These are phyloP conservation scores for Mucuna pruriens DNA, from an alignment of 306 rosid species.

Conservation along the genomic window DNA sequence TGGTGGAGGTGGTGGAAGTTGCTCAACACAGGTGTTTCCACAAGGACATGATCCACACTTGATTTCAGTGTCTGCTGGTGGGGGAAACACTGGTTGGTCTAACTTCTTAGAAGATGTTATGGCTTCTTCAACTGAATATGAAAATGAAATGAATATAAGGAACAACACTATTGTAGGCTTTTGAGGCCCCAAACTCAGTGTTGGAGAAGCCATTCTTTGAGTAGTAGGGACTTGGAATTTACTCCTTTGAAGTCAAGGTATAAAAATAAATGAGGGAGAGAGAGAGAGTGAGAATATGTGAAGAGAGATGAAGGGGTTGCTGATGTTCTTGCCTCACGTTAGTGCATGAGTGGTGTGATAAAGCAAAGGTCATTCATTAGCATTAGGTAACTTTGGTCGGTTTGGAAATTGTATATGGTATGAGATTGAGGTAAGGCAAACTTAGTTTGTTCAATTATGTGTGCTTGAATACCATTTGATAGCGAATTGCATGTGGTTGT, in stretches of 20 bases:
- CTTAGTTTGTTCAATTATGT: slow-evolving; percentile 32
- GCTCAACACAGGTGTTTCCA: slow-evolving; percentile 58
- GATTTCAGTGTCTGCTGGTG: slow-evolving; percentile 48
- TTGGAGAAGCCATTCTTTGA: slow-evolving; percentile 46
- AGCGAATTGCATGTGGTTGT: slow-evolving; percentile 70
- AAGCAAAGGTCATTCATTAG: slow-evolving; percentile 36
- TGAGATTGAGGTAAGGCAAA: slow-evolving; percentile 28
- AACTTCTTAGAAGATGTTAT: slow-evolving; percentile 41
- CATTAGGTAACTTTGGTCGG: slow-evolving; percentile 47
- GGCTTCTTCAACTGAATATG: slow-evolving; percentile 32
- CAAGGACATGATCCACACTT: slow-evolving; percentile 94
- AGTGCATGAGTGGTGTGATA: slow-evolving; percentile 30
- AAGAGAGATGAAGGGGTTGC: slow-evolving; percentile 6
- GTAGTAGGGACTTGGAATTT: slow-evolving; percentile 15
- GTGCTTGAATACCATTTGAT: slow-evolving; percentile 37
- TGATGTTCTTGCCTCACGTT: slow-evolving; percentile 39
- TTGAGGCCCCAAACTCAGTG: slow-evolving; percentile 38
- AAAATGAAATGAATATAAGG: slow-evolving; percentile 43
- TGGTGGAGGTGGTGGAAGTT: slow-evolving; percentile 40
- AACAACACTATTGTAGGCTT: slow-evolving; percentile 19
- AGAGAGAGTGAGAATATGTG: slow-evolving; percentile 1
- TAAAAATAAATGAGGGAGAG: slow-evolving; percentile 19
- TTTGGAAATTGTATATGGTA: slow-evolving; percentile 28
- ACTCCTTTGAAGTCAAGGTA: slow-evolving; percentile 15
- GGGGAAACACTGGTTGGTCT: slow-evolving; percentile 38